Conservation (phyloP, 2,329 filamentous ascomycete species). For the Xylariaceae sp. region DNA sequence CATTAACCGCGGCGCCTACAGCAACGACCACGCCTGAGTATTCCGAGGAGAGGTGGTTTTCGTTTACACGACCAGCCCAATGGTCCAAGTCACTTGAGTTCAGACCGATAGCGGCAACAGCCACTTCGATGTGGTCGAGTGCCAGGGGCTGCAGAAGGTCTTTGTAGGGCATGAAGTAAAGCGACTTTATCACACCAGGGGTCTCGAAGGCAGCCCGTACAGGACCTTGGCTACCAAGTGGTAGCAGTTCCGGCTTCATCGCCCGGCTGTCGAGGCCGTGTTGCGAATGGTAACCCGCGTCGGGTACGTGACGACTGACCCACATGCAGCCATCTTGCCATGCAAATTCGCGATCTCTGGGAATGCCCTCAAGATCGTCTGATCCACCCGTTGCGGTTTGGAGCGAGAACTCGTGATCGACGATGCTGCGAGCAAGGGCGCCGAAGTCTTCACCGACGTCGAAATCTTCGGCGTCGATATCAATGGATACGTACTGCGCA, state of each 20-base stretch:
- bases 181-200: constrained; percentile 27
- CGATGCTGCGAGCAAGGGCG: constrained; percentile 17
- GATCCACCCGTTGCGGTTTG: neutral
- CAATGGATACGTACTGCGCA: constrained; percentile 15
- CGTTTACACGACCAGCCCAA: constrained; percentile 23
- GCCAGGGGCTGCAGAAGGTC: constrained; percentile 20
- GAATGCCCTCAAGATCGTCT: neutral
- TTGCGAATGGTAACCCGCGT: neutral
- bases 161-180: constrained; percentile 26
- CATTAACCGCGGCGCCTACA: neutral
- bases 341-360: constrained; percentile 28
- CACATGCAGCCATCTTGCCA: constrained; percentile 31
- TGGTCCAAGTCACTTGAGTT: constrained; percentile 28
- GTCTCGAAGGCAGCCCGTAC: constrained; percentile 28
- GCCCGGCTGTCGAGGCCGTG: neutral
- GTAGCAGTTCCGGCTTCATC: neutral
- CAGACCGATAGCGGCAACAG: constrained; percentile 28
- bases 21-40: constrained; percentile 2
- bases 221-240: constrained; percentile 19
- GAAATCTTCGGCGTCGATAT: constrained; percentile 17
- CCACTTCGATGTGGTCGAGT: constrained; percentile 26
- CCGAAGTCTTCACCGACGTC: neutral
- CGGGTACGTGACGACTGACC: constrained; percentile 28
- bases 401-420: constrained; percentile 10
- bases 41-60: constrained; percentile 20